Evolutionary conservation across 2,329 filamentous ascomycete species (phyloP).

Genomic region (Verticillium nonalfalfae): DNA sequence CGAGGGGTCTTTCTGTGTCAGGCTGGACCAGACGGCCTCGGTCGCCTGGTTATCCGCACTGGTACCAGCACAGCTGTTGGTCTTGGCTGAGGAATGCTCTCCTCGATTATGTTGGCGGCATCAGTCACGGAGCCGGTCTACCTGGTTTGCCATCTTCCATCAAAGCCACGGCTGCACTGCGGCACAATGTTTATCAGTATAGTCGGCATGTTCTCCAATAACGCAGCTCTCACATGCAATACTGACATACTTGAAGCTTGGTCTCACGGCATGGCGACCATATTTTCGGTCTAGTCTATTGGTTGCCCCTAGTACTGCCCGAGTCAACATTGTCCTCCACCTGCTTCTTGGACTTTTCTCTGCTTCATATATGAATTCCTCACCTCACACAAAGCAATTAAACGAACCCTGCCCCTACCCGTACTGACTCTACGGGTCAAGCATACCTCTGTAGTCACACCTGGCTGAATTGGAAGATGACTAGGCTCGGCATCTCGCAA

Average conservation of each 20-base stretch:
- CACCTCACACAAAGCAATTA: conserved; percentile 12
- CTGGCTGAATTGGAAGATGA: background rate
- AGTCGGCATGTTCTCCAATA: too few species aligned
- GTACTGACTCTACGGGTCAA: background rate
- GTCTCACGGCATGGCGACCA: too few species aligned
- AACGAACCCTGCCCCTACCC: too few species aligned
- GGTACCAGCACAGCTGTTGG: background rate
- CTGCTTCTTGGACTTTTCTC: conserved; percentile 16
- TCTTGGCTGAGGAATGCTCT: background rate
- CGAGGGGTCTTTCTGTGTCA: conserved; percentile 8
- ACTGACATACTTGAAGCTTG: too few species aligned
- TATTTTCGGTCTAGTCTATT: too few species aligned
- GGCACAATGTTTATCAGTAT: too few species aligned
- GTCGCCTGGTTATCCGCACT: background rate
- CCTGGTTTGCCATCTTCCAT: too few species aligned
- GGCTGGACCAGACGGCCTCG: conserved; percentile 5
- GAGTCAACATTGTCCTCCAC: conserved; percentile 14
- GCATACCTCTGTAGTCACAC: background rate
- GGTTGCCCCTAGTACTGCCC: conserved; percentile 2
- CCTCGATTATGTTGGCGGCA: conserved; percentile 22
- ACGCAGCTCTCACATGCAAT: too few species aligned
- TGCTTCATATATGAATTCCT: conserved; percentile 8
- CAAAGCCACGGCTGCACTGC: too few species aligned
- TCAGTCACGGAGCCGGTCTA: too few species aligned
- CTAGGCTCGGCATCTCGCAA: background rate